These are phyloP conservation scores for Pythium dissotocum DNA, from an alignment of 352 stramenopile genomes.

Conservation along the genomic window DNA sequence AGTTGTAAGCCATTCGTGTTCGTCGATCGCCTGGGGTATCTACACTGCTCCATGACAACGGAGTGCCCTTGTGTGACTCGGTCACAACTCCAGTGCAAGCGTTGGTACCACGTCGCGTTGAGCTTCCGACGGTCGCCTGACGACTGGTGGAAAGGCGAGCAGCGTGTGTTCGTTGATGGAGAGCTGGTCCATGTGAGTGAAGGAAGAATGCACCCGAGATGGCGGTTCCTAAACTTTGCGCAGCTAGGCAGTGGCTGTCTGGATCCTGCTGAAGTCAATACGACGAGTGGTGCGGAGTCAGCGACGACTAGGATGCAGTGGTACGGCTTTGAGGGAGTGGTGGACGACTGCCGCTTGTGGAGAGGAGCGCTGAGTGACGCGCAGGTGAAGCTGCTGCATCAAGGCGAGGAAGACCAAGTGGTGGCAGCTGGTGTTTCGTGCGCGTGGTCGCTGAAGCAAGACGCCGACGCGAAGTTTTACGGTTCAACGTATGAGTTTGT, in stretches of 20 bases:
- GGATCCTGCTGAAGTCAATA: too few species aligned
- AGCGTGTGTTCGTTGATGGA: conserved; percentile 13
- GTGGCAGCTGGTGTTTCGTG: background rate
- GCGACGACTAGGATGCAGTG: conserved; percentile 13
- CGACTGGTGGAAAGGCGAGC: conserved; percentile 3
- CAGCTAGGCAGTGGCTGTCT: conserved; percentile 9
- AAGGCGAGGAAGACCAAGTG: background rate
- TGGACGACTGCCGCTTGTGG: conserved; percentile 39
- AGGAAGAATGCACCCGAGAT: conserved; percentile 6
- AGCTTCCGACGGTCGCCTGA: background rate
- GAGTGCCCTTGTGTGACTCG: conserved; percentile 4
- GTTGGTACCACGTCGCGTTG: conserved; percentile 18
- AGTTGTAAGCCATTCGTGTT: conserved; percentile 15
- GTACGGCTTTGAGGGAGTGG: conserved; percentile 34
- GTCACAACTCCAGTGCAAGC: background rate
- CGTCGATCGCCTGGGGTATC: conserved; percentile 18
- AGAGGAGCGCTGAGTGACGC: conserved; percentile 13
- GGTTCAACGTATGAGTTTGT: background rate
- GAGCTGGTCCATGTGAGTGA: background rate
- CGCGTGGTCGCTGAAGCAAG: background rate
- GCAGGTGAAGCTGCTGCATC: background rate
- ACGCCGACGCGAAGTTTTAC: background rate
- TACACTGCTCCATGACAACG: conserved; percentile 22
- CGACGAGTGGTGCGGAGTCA: background rate
- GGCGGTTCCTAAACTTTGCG: conserved; percentile 12